These are phyloP conservation scores for Melocanna baccifera DNA, from an alignment of 176 grass and related monocot species.

Conservation along the genomic window DNA sequence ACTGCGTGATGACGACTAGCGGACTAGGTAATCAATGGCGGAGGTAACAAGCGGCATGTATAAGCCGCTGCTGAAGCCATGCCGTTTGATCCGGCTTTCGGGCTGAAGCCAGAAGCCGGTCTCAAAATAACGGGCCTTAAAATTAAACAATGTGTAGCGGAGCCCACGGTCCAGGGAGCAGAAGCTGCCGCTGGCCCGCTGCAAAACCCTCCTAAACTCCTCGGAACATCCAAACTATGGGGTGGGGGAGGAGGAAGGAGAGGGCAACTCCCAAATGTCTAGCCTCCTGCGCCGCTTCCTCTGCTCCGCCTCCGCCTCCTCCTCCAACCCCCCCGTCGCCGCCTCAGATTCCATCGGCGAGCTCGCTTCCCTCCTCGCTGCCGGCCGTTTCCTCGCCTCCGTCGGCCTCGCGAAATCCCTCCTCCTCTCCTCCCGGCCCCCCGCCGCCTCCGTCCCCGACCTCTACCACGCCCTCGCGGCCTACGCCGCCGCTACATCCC, in stretches of 20 bases:
- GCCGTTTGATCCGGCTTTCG: too few relatives aligned
- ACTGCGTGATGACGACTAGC: too few relatives aligned
- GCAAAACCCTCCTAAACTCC: not conserved
- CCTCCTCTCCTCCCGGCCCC: not conserved
- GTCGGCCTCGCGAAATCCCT: conserved; percentile 22
- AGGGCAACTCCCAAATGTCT: not conserved
- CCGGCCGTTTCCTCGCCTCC: conserved; percentile 36
- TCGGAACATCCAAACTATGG: not conserved
- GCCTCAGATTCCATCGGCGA: not conserved
- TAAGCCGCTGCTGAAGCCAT: too few relatives aligned
- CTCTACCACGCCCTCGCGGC: too few relatives aligned
- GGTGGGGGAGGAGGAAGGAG: not conserved
- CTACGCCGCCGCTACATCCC: too few relatives aligned
- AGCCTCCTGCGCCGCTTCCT: not conserved
- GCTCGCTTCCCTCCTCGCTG: conserved; percentile 12
- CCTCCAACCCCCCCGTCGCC: not conserved
- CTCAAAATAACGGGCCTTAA: too few relatives aligned
- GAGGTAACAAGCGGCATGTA: too few relatives aligned
- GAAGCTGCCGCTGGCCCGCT: too few relatives aligned
- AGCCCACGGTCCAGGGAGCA: too few relatives aligned
- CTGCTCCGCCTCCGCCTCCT: not conserved
- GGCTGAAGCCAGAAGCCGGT: too few relatives aligned
- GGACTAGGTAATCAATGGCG: too few relatives aligned
- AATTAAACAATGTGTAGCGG: too few relatives aligned
- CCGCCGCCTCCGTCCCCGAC: not conserved